Percentiles rank a stretch among this genome's conserved stretches.
These are phyloP conservation scores for Trichoderma cornu-damae DNA, from an alignment of 2,329 filamentous ascomycete genomes.

Conservation along the genomic window DNA sequence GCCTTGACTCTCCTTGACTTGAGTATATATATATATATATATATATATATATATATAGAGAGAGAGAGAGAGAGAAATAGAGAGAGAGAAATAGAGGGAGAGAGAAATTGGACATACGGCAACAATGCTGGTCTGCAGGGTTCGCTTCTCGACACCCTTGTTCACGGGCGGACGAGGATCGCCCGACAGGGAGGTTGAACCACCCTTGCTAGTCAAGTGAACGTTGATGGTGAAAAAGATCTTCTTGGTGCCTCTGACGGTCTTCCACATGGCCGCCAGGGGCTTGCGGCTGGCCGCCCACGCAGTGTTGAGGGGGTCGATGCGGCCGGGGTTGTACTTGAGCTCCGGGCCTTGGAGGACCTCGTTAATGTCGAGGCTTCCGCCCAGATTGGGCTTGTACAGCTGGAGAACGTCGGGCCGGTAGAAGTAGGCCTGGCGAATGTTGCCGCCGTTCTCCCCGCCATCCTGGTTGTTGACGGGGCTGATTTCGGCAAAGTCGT, in stretches of 20 bases:
- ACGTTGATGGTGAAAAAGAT: slow-evolving; percentile 67
- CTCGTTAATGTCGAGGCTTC: slow-evolving; percentile 48
- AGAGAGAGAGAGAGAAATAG: not conserved
- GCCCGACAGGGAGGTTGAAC: slow-evolving; percentile 58
- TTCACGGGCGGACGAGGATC: slow-evolving; percentile 64
- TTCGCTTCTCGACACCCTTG: slow-evolving; percentile 53
- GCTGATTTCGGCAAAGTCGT: slow-evolving; percentile 55
- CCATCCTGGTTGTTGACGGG: slow-evolving; percentile 59
- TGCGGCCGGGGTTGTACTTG: slow-evolving; percentile 63
- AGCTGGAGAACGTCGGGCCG: slow-evolving; percentile 54
- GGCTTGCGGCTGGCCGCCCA: slow-evolving; percentile 63
- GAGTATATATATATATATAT: no score
- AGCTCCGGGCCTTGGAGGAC: slow-evolving; percentile 52
- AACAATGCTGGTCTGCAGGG: slow-evolving; percentile 53
- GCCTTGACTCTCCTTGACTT: no score
- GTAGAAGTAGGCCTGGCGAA: slow-evolving; percentile 66
- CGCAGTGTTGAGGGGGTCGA: slow-evolving; percentile 56
- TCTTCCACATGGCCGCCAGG: slow-evolving; percentile 60
- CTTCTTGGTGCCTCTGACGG: slow-evolving; percentile 46
- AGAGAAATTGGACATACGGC: slow-evolving; percentile 39
- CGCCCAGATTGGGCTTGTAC: slow-evolving; percentile 54
- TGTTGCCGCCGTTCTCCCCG: slow-evolving; percentile 65
- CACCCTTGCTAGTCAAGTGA: slow-evolving; percentile 63
- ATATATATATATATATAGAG: no score
- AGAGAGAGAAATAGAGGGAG: not conserved